Evolutionary conservation across 2,329 filamentous ascomycete species (phyloP).

Genomic region (Venturia nashicola): DNA sequence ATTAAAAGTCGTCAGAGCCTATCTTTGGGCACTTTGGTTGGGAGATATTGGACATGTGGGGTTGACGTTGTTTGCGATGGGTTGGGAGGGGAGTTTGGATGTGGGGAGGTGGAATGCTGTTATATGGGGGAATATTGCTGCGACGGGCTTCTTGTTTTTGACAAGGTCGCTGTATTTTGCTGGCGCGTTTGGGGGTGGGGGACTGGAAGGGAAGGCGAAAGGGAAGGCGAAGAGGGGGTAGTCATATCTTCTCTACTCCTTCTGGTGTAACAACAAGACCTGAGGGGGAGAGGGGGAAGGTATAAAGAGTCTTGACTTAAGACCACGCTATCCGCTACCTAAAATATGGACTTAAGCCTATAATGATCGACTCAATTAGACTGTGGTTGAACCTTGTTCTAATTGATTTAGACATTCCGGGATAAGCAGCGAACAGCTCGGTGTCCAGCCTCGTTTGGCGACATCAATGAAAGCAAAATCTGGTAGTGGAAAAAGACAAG

Average conservation of each 20-base stretch:
- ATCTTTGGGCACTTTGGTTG: slow-evolving; percentile 50
- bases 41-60: slow-evolving; percentile 58
- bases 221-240: slow-evolving; percentile 5
- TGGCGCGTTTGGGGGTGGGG: slow-evolving; percentile 37
- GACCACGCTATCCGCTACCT: too few relatives aligned
- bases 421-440: too few relatives aligned
- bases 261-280: neutral
- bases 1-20: slow-evolving; percentile 52
- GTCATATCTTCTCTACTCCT: neutral
- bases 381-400: too few relatives aligned
- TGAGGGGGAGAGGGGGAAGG: too few relatives aligned
- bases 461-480: too few relatives aligned
- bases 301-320: too few relatives aligned
- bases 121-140: slow-evolving; percentile 61
- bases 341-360: too few relatives aligned
- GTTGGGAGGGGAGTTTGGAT: slow-evolving; percentile 40
- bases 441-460: too few relatives aligned
- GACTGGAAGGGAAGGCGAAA: neutral
- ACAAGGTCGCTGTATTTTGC: slow-evolving; percentile 46
- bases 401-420: too few relatives aligned
- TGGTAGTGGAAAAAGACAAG: too few relatives aligned
- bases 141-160: slow-evolving; percentile 49
- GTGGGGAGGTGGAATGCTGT: slow-evolving; percentile 53
- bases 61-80: slow-evolving; percentile 47
- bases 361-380: too few relatives aligned